These are phyloP conservation scores for Coniochaeta sp. DNA, from an alignment of 2,329 filamentous ascomycete species.

Conservation along the genomic window DNA sequence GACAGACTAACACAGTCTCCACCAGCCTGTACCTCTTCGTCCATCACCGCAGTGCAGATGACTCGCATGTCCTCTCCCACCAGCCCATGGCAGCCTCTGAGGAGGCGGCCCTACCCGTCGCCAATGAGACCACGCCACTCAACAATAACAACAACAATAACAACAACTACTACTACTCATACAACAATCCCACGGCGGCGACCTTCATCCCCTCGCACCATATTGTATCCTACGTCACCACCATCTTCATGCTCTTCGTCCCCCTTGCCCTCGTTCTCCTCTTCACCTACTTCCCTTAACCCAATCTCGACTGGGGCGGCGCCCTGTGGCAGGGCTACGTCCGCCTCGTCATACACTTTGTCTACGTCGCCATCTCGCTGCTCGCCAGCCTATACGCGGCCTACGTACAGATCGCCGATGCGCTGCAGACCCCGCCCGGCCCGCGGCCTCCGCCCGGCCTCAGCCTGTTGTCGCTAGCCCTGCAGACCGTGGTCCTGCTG, in stretches of 20 bases:
- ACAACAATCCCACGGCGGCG: too few relatives aligned
- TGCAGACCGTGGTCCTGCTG: background rate
- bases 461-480: background rate
- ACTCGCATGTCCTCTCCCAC: background rate
- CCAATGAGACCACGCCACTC: background rate
- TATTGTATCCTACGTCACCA: background rate
- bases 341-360: background rate
- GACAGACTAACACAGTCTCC: background rate
- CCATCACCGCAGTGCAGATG: background rate
- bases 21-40: background rate
- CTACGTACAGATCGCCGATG: background rate
- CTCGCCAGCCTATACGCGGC: background rate
- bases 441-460: background rate
- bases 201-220: background rate
- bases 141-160: background rate
- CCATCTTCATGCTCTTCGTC: background rate
- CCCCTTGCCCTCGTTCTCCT: background rate
- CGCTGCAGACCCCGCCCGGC: background rate
- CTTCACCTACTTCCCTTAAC: background rate
- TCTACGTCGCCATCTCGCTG: background rate
- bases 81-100: background rate
- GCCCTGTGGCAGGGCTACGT: background rate
- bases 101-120: background rate
- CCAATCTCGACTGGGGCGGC: background rate
- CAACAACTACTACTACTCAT: too few relatives aligned